Percentiles rank a stretch among this genome's conserved stretches.
Conservation (phyloP, 805 yeast species). For the Maudiozyma pseudohumilis region DNA sequence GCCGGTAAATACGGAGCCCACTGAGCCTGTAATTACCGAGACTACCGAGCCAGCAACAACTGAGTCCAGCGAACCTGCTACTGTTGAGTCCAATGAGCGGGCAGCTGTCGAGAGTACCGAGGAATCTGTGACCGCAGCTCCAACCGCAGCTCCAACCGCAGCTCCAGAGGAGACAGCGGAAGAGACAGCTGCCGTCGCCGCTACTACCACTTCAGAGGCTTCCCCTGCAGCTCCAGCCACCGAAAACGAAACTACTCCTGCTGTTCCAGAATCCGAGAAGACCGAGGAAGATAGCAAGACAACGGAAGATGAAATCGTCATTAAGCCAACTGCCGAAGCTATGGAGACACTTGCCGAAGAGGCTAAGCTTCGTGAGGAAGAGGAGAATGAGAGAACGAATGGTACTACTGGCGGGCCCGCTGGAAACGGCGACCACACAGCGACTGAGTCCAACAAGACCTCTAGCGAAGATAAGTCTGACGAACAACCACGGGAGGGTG, state of each 20-base stretch:
- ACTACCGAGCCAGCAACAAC: background rate
- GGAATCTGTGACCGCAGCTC: background rate
- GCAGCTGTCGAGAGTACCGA: background rate
- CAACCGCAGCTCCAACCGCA: background rate
- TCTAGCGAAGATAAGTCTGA: conserved; percentile 7
- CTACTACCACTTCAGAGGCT: no score
- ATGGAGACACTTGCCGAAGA: conserved; percentile 34
- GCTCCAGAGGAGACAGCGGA: background rate
- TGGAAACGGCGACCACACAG: background rate
- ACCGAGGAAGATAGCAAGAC: background rate
- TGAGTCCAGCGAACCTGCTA: background rate
- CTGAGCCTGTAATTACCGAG: background rate
- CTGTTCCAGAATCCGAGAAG: no score
- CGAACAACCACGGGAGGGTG: conserved; percentile 16
- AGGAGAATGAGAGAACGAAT: conserved; percentile 16
- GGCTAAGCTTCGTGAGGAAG: conserved; percentile 32
- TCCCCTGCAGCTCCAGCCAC: background rate
- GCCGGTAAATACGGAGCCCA: conserved; percentile 1
- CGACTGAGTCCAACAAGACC: conserved; percentile 2
- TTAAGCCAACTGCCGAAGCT: conserved; percentile 30
- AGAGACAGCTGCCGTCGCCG: no score
- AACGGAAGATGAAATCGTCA: conserved; percentile 14
- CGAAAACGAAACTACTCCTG: background rate
- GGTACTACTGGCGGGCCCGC: background rate
- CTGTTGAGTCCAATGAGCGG: background rate